Conservation (phyloP, 495 filamentous ascomycete genomes). For the Trichocladium uniseriatum region DNA sequence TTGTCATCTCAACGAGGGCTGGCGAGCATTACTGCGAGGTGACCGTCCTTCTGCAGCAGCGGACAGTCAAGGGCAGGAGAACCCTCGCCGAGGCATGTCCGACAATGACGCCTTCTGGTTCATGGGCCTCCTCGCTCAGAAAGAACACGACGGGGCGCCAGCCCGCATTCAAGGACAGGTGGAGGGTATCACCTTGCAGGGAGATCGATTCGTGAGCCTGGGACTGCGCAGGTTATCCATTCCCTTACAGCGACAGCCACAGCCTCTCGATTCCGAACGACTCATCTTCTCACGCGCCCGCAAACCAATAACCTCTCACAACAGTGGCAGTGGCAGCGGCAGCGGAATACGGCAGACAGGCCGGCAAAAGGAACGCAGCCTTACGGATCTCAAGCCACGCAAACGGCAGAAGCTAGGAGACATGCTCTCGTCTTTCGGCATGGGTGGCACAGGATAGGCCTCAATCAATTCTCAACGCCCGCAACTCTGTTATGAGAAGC, state of each 20-base stretch:
- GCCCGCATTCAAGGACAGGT: neutral
- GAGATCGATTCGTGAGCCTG: neutral
- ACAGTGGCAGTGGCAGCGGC: no score
- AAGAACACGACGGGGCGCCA: neutral
- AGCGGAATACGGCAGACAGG: no score
- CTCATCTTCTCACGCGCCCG: neutral
- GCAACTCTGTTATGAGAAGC: neutral
- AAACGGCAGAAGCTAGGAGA: slow-evolving; percentile 3
- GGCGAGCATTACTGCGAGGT: neutral
- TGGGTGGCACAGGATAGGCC: neutral
- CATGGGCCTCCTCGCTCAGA: slow-evolving; percentile 4
- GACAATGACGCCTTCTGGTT: slow-evolving; percentile 8
- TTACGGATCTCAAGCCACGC: neutral
- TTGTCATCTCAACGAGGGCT: neutral
- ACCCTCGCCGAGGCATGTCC: neutral
- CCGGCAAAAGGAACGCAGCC: neutral
- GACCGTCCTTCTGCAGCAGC: neutral
- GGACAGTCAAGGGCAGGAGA: neutral
- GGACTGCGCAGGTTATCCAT: neutral
- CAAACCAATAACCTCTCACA: no score
- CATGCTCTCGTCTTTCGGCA: neutral
- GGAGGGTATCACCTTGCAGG: neutral
- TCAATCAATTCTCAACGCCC: no score
- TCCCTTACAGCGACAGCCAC: no score
- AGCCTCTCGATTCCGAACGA: neutral